Percentiles rank a stretch among this genome's conserved stretches.
Evolutionary conservation across 768 basidiomycete species (phyloP).

Genomic region (Lactifluus rugatus): DNA sequence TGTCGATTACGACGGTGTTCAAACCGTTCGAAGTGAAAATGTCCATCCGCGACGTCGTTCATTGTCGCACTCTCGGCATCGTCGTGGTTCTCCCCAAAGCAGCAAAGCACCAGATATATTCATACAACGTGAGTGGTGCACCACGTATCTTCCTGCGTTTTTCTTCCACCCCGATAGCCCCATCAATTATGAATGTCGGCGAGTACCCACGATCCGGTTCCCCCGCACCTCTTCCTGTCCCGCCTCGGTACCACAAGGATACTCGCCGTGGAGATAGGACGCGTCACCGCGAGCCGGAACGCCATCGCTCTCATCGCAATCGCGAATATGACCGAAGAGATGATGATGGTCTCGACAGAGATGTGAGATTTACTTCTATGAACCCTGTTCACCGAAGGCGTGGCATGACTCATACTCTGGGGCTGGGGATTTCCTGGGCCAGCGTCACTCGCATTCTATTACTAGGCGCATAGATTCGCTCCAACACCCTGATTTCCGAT

Average conservation of each 20-base stretch:
- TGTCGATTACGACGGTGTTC: slow-evolving; percentile 10
- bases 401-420: not conserved
- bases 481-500: slow-evolving; percentile 26
- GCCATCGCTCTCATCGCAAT: slow-evolving; percentile 9
- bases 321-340: slow-evolving; percentile 2
- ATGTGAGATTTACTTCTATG: slow-evolving; percentile 2
- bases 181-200: slow-evolving; percentile 3
- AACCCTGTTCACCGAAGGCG: not conserved
- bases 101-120: slow-evolving; percentile 13
- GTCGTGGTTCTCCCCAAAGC: slow-evolving; percentile 6
- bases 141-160: not conserved
- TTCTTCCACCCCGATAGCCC: slow-evolving; percentile 2
- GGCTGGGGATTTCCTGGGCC: not conserved
- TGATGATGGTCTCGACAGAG: not conserved
- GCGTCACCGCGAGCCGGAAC: not conserved
- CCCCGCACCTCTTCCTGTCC: slow-evolving; percentile 13
- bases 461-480: not conserved
- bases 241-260: slow-evolving; percentile 4
- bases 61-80: slow-evolving; percentile 3
- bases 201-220: slow-evolving; percentile 4
- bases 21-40: slow-evolving; percentile 5
- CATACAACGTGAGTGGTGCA: slow-evolving; percentile 6
- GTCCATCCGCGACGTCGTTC: not conserved
- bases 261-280: slow-evolving; percentile 1
- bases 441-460: not conserved